These are phyloP conservation scores for Abelmoschus esculentus DNA, from an alignment of 345 rosid genomes.

Conservation along the genomic window DNA sequence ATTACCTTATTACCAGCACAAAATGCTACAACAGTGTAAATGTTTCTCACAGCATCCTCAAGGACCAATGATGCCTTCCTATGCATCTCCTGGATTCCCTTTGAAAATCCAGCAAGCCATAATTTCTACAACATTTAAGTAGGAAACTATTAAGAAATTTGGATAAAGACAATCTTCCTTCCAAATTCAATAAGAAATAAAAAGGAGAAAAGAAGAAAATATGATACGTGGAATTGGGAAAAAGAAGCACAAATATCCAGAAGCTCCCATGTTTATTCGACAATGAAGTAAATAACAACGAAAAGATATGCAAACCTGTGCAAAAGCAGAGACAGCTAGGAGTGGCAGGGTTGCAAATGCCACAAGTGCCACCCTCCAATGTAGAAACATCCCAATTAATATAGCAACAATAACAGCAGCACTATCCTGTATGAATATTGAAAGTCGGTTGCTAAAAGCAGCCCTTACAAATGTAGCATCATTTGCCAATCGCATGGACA, in stretches of 20 bases:
- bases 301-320: conserved; percentile 60
- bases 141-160: background rate
- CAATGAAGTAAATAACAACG: background rate
- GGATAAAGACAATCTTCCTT: background rate
- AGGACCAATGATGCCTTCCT: conserved; percentile 97
- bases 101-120: conserved; percentile 99
- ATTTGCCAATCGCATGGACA: conserved; percentile 99
- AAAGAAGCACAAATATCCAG: background rate
- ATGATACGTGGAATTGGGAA: background rate
- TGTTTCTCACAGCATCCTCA: conserved; percentile 98
- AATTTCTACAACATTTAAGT: conserved; percentile 56
- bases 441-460: conserved; percentile 97
- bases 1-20: conserved; percentile 99
- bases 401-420: conserved; percentile 86
- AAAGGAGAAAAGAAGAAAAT: background rate
- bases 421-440: conserved; percentile 94
- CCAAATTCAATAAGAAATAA: conserved; percentile 5
- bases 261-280: background rate
- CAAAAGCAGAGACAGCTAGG: conserved; percentile 82
- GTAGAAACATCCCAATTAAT: conserved; percentile 74
- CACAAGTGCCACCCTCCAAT: conserved; percentile 93
- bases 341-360: conserved; percentile 90
- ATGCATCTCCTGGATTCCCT: conserved; percentile 99
- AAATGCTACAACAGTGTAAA: conserved; percentile 98
- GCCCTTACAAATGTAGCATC: conserved; percentile 99